Evolutionary conservation across 306 rosid species (phyloP), one percentile per base, ranked within the genome.

Genomic region (Castanea mollissima): DNA sequence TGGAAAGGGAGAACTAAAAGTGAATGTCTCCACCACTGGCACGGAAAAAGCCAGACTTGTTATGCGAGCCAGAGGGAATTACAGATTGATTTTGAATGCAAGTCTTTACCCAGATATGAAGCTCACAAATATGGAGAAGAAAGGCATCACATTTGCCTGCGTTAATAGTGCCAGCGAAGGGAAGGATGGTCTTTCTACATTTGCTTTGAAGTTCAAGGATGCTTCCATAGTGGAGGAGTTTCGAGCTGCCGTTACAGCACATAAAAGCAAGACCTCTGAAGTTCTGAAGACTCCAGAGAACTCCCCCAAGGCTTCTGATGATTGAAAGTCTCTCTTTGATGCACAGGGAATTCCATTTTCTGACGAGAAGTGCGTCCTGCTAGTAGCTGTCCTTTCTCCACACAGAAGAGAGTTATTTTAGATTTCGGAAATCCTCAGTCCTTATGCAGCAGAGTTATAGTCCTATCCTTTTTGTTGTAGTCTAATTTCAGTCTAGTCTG

Each of bases 121-220:
- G 89, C 92, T 93, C 62, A 84, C 93, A 44, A 84, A 87, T 58
- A 95, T 95, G 99, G 98, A 95, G 21, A 93, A 93, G 86, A 92
- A 86, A 77, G 99, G 99, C 55, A 86, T 95, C 23, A 91, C 98
- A 19, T 95, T 95, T 88, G 97, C 98, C 55, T 95, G 99, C 90
- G 58, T 94, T 82, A 94, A 94, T 80, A 94, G 98, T 78, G 83
- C 92, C 1, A 89, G 83, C 55, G 99, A 95, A 75, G 93, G 86
- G 56, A 85, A 89, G 44, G 87, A 76, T 23, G 88, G 94, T 52
- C 92, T 95, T 74, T 89, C 99, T 18, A 95, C 98, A 49, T 85
- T 89, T 81, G 99, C 98, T 62, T 85, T 95, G 89, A 95, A 91
- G 83, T 95, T 95, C 94, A 93, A 88, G 79, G 99, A 95, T 56